Evolutionary conservation across 2,329 filamentous ascomycete species (phyloP), one percentile per base, ranked within the genome.

Genomic region (Pseudopyricularia javanii): DNA sequence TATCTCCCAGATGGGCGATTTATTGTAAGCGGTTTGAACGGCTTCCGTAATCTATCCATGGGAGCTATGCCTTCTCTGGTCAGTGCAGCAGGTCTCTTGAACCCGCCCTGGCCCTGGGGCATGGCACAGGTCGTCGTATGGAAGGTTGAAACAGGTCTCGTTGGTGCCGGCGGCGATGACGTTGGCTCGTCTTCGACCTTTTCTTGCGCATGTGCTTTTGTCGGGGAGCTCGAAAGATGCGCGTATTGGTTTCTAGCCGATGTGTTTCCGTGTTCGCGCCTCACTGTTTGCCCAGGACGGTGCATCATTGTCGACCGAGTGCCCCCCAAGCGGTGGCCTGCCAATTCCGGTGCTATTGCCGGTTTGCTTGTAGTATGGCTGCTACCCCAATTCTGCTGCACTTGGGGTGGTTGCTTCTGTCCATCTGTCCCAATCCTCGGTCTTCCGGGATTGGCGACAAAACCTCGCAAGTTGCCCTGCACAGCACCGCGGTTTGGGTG

Each of bases 201-300:
- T 56, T 58, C 8, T 30, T 54, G 28, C 7, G 47, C 26, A 15
- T 58, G 28, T 57, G 52, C 54, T 49, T 47, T 47, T 52, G 55
- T 59, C 4, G 79, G 78, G 17, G 79, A 79, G 64, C 79, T 82
- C 0, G 78, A 82, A 60, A 82, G 80, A 56, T 73, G 75, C 1
- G 71, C 63, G 58, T 87, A 85, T 7, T 67, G 66, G 50, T 73
- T 74, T 53, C 63, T 66, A 2, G 65, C 63, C 8, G 56, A 61
- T 35, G 58, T 51, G 4, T 57, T 58, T 2, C 61, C 57, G 7
- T 64, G 59, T 35, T 55, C 33, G 5, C 35, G 53, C n/a, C 45
- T 35, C 59, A 57, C 49, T 60, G 54, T 9, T 14, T 20, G 40
- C 40, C 50, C 56, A n/a, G 69, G 70, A 26, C 65, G 68, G 20